Base-by-base conservation (phyloP, 495 filamentous ascomycete species). In the Glarea lozoyensis region DNA sequence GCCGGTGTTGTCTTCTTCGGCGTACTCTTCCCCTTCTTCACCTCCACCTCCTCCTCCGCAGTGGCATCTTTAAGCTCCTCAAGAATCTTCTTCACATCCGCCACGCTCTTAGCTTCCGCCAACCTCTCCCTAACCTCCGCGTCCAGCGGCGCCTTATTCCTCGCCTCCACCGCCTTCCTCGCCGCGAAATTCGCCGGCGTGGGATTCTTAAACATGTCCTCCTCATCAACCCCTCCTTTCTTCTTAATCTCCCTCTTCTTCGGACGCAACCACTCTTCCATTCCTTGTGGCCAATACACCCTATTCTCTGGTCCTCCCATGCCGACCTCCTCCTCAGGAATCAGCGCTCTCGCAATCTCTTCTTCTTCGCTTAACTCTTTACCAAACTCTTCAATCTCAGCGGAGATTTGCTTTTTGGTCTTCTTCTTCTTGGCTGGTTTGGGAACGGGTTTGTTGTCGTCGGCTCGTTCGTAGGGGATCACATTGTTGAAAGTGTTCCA, bases 221-320 rank as follows among this genome's bases (percentile, higher is more conserved):
- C 54, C 22, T 50, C 48, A 9, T 55, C 47, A 10, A 24, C 40
- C 12, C 42, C 44, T 37, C 20, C 34, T 48, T 78, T 88, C 41
- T 76, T 74, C 49, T 79, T 83, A 0, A 80, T 62, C 25, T 79
- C 67, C 43, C 79, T 73, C 63, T 92, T 94, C 48, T 64, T 70
- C 0, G 88, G 88, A 42, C 83, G 73, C 32, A 95, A 66, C 89
- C 88, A 96, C 40, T 90, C 84, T 58, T 96, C 92, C 71, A 82
- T 84, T 1, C 84, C 86, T 0, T 75, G 69, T 0, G 87, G 89
- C 90, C 92, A 96, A 58, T 95, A 96, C 1, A 96, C 92, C 29
- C 88, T 68, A 39, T 81, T 65, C n/a, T 92, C 71, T 2, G 80
- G 76, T 0, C 90, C 92, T 19, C 90, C 90, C 88, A 96, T 95